phyloP scores from a whole-genome alignment of 2,329 filamentous ascomycete species.

The Venturiaceae sp. region DNA sequence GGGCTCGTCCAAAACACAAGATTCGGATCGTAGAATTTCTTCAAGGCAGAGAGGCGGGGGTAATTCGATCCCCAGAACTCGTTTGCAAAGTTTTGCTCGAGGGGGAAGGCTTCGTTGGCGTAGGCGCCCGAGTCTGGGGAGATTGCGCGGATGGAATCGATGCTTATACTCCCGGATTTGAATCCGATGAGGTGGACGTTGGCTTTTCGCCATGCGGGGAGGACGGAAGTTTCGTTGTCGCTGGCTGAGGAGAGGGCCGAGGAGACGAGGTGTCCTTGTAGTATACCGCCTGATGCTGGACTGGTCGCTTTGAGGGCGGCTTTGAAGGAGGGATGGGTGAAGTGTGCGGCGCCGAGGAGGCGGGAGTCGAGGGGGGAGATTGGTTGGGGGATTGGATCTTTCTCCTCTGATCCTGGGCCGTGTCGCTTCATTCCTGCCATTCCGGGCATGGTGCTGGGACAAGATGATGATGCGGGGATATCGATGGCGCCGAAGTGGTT shows the following conservation, averaged over 20 bases:
- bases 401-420: too few relatives aligned
- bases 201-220: slow-evolving; percentile 33
- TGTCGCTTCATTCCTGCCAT: too few relatives aligned
- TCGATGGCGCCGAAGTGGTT: background rate
- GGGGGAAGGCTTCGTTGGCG: slow-evolving; percentile 28
- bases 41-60: slow-evolving; percentile 18
- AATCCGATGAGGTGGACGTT: slow-evolving; percentile 25
- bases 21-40: slow-evolving; percentile 22
- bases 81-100: slow-evolving; percentile 24
- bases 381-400: too few relatives aligned
- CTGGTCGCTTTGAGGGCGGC: background rate
- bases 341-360: background rate
- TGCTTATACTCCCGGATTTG: background rate
- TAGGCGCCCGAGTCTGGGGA: slow-evolving; percentile 32
- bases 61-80: slow-evolving; percentile 28
- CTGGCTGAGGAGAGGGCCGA: background rate
- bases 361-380: background rate
- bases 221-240: slow-evolving; percentile 19
- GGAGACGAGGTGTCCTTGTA: background rate
- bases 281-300: background rate
- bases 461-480: too few relatives aligned
- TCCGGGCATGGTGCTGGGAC: too few relatives aligned
- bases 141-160: slow-evolving; percentile 30
- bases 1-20: slow-evolving; percentile 19
- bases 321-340: background rate